Percentiles rank a stretch among this genome's conserved stretches.
Evolutionary conservation across 2,329 filamentous ascomycete species (phyloP).

Genomic region (Pseudocercospora eumusae): DNA sequence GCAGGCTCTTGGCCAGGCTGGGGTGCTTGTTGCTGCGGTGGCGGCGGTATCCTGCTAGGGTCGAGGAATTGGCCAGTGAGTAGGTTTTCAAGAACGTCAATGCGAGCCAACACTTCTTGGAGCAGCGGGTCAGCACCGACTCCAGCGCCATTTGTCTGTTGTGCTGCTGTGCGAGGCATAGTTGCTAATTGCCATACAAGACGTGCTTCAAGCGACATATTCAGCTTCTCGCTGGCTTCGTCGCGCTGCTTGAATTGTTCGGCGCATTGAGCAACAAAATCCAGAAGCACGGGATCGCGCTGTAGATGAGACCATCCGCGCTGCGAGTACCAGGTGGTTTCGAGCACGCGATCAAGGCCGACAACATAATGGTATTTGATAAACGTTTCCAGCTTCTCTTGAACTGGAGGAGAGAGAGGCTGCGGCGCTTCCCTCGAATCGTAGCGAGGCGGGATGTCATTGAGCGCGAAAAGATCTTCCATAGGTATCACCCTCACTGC

Average conservation of each 20-base stretch:
- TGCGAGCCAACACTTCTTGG: slow-evolving; percentile 64
- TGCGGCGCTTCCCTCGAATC: slow-evolving; percentile 37
- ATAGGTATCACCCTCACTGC: slow-evolving; percentile 59
- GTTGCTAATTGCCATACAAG: slow-evolving; percentile 62
- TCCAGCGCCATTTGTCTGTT: slow-evolving; percentile 49
- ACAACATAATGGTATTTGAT: slow-evolving; percentile 76
- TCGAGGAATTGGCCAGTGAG: slow-evolving; percentile 71
- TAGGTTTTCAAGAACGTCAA: slow-evolving; percentile 74
- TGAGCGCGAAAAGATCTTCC: slow-evolving; percentile 53
- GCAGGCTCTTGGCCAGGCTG: slow-evolving; percentile 38
- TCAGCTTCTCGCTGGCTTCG: slow-evolving; percentile 23
- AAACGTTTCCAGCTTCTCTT: slow-evolving; percentile 70
- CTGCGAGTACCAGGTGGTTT: slow-evolving; percentile 77
- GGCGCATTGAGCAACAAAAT: slow-evolving; percentile 68
- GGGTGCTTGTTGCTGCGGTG: slow-evolving; percentile 40
- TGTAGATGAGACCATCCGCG: slow-evolving; percentile 57
- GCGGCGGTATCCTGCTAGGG: slow-evolving; percentile 57
- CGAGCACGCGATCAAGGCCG: slow-evolving; percentile 73
- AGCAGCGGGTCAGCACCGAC: slow-evolving; percentile 47
- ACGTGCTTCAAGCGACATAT: slow-evolving; percentile 58
- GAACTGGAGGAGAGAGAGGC: slow-evolving; percentile 47
- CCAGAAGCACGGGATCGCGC: slow-evolving; percentile 60
- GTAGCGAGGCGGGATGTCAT: slow-evolving; percentile 31
- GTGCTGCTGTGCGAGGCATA: slow-evolving; percentile 48
- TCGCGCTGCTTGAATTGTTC: slow-evolving; percentile 41